Evolutionary conservation across 2,329 filamentous ascomycete genomes (phyloP).

Genomic region (Parastagonospora nodorum): DNA sequence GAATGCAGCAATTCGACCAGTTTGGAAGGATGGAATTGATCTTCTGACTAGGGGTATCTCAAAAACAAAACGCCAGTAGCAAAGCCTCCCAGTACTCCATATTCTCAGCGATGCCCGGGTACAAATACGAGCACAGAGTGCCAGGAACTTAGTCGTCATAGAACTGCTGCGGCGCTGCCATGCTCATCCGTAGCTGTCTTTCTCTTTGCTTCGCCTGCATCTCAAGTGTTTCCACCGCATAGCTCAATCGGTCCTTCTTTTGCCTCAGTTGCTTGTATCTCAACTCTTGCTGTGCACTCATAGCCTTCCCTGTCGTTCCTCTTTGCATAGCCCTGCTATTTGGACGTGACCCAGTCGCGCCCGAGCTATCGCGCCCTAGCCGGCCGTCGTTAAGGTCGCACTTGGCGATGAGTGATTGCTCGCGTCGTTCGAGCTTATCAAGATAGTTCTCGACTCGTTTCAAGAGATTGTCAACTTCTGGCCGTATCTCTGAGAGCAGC

Average conservation of each 20-base stretch:
- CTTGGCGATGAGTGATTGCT: slow-evolving; percentile 81
- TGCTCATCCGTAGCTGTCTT: slow-evolving; percentile 73
- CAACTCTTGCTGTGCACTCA: slow-evolving; percentile 56
- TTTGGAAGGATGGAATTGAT: neutral
- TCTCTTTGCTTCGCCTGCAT: slow-evolving; percentile 81
- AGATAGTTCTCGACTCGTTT: slow-evolving; percentile 82
- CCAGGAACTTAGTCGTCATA: slow-evolving; percentile 32
- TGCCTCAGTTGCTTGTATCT: slow-evolving; percentile 73
- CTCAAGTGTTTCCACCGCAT: slow-evolving; percentile 84
- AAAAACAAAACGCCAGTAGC: slow-evolving; percentile 31
- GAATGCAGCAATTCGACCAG: neutral
- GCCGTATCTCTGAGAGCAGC: slow-evolving; percentile 86
- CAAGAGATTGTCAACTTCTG: slow-evolving; percentile 79
- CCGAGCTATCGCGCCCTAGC: slow-evolving; percentile 49
- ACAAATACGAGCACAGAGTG: neutral
- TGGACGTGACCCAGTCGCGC: slow-evolving; percentile 28
- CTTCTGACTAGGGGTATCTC: slow-evolving; percentile 29
- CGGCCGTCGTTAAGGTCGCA: slow-evolving; percentile 82
- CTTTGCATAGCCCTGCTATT: slow-evolving; percentile 26
- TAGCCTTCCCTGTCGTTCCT: slow-evolving; percentile 35
- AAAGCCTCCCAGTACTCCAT: neutral
- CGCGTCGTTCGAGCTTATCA: slow-evolving; percentile 79
- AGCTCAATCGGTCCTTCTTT: slow-evolving; percentile 83
- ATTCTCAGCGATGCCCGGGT: neutral
- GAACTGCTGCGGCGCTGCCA: slow-evolving; percentile 59